phyloP scores from a whole-genome alignment of 257 asterid species.

The Solanum arcanum region DNA sequence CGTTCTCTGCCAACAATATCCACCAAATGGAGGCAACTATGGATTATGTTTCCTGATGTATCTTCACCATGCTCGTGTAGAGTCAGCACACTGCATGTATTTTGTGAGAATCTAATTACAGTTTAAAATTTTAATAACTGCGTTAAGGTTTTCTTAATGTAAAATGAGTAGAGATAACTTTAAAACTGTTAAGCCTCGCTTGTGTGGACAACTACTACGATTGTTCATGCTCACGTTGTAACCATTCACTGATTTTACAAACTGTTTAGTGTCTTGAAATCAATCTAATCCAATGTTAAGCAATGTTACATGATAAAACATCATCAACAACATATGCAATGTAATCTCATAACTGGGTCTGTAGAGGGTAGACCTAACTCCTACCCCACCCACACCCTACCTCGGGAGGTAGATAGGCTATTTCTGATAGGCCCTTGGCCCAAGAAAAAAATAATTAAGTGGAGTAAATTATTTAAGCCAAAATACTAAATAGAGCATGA shows the following conservation, averaged over 20 bases:
- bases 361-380: neutral
- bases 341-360: neutral
- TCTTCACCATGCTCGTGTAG: constrained; percentile 66
- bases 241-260: constrained; percentile 80
- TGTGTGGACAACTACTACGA: constrained; percentile 73
- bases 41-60: constrained; percentile 42
- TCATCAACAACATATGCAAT: no score
- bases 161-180: neutral
- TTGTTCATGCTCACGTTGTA: constrained; percentile 64
- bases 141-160: neutral
- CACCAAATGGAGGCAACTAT: constrained; percentile 80
- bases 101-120: neutral
- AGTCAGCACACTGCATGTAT: constrained; percentile 51
- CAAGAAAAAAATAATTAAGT: no score
- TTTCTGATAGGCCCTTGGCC: no score
- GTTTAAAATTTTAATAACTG: neutral
- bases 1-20: constrained; percentile 90
- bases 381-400: no score
- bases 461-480: no score
- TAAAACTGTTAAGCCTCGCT: constrained; percentile 20
- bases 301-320: neutral
- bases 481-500: no score
- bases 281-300: constrained; percentile 36
- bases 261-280: constrained; percentile 52
- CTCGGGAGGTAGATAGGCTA: no score